These are phyloP conservation scores for Hortiboletus flavorubellus DNA, from an alignment of 768 basidiomycete species.

Conservation along the genomic window DNA sequence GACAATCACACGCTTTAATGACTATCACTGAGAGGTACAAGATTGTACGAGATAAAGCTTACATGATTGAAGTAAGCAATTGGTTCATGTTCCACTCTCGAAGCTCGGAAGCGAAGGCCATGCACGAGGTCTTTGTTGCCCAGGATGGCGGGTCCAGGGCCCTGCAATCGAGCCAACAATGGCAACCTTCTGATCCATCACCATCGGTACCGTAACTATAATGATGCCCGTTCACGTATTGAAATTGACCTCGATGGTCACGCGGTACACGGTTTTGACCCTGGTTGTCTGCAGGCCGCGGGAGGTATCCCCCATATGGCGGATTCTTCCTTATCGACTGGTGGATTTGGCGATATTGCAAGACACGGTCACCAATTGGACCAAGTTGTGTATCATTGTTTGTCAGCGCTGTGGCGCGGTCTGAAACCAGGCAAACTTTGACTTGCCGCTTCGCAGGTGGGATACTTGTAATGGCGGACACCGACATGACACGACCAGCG, in stretches of 20 bases:
- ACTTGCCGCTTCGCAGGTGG: constrained; percentile 11
- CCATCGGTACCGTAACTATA: constrained; percentile 31
- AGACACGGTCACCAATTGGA: too few species aligned
- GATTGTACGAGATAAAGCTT: constrained; percentile 5
- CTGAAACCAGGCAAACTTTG: constrained; percentile 25
- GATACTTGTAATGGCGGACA: constrained; percentile 47
- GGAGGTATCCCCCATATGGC: background rate
- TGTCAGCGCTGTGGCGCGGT: constrained; percentile 20
- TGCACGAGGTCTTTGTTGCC: constrained; percentile 19
- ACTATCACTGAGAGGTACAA: background rate
- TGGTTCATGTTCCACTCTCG: constrained; percentile 23
- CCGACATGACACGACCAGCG: constrained; percentile 42
- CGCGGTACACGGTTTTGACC: constrained; percentile 21
- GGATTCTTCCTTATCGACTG: constrained; percentile 5
- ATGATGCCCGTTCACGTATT: constrained; percentile 29
- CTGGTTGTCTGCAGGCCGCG: constrained; percentile 1
- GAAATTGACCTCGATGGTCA: constrained; percentile 21
- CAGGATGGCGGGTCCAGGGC: constrained; percentile 6
- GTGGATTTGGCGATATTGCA: background rate
- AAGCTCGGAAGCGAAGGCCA: constrained; percentile 24
- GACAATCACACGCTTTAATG: constrained; percentile 1
- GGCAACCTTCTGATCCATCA: constrained; percentile 23
- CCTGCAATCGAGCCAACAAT: constrained; percentile 14
- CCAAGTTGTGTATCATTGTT: constrained; percentile 27
- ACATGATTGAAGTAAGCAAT: constrained; percentile 17